These are phyloP conservation scores for Stenogyne calaminthoides DNA, from an alignment of 305 asterid species.

Conservation along the genomic window DNA sequence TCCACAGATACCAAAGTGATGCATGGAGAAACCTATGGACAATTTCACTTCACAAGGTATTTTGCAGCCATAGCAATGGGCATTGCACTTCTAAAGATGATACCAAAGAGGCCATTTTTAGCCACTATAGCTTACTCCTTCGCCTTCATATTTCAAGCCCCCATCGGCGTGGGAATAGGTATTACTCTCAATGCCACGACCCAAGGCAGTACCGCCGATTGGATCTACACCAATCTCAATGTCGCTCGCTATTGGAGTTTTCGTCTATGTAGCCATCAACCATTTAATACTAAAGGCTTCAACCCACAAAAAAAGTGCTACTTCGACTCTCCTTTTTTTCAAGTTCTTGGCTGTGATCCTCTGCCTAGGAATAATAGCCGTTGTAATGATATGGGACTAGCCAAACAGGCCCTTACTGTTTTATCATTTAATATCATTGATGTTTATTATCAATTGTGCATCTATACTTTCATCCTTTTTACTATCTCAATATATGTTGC, in stretches of 20 bases:
- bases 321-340: slow-evolving; percentile 65
- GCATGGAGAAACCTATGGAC: slow-evolving; percentile 95
- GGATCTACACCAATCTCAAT: slow-evolving; percentile 85
- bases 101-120: slow-evolving; percentile 84
- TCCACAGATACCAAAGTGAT: slow-evolving; percentile 62
- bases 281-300: slow-evolving; percentile 78
- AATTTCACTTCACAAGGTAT: slow-evolving; percentile 83
- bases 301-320: slow-evolving; percentile 47
- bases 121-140: slow-evolving; percentile 69
- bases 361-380: slow-evolving; percentile 74
- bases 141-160: slow-evolving; percentile 83
- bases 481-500: neutral
- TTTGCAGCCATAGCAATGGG: slow-evolving; percentile 96
- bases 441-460: neutral
- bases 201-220: slow-evolving; percentile 65
- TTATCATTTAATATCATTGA: neutral
- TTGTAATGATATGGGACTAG: slow-evolving; percentile 94
- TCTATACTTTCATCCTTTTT: neutral
- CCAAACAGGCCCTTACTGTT: neutral
- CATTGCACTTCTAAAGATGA: slow-evolving; percentile 82
- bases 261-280: slow-evolving; percentile 81
- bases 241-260: slow-evolving; percentile 84
- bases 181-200: slow-evolving; percentile 84
- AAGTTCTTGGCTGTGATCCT: slow-evolving; percentile 78
- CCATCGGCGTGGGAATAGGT: slow-evolving; percentile 86